Conservation (phyloP, 257 asterid species). For the Petunia secreta region DNA sequence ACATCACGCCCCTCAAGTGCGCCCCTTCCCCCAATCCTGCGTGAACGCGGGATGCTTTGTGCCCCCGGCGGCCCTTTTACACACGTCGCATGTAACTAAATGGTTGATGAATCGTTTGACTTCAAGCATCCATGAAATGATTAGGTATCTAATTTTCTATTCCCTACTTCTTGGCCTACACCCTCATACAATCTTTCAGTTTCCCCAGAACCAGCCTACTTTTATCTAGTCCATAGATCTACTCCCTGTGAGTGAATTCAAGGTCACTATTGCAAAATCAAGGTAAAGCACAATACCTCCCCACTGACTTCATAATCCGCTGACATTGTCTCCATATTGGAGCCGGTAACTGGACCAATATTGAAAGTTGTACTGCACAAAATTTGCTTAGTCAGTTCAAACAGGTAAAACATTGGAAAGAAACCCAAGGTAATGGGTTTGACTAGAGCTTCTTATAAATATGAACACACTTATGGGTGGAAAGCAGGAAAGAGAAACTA, state of each 20-base stretch:
- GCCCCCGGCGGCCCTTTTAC: too few species aligned
- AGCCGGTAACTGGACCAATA: constrained; percentile 67
- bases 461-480: not conserved
- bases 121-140: not conserved
- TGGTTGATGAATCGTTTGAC: constrained; percentile 9
- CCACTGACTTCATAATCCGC: constrained; percentile 78
- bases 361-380: constrained; percentile 75
- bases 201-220: constrained; percentile 6
- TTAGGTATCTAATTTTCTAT: not conserved
- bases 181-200: constrained; percentile 8
- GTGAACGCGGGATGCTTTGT: too few species aligned
- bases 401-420: constrained; percentile 15
- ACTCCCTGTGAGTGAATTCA: not conserved
- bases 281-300: constrained; percentile 61
- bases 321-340: constrained; percentile 45
- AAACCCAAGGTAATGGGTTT: constrained; percentile 10
- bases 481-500: not conserved
- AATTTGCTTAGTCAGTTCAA: constrained; percentile 28
- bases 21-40: too few species aligned
- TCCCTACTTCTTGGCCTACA: constrained; percentile 13
- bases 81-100: not conserved
- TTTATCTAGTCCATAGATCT: not conserved
- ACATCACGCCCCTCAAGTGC: too few species aligned
- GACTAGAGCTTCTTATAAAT: not conserved
- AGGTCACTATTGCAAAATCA: constrained; percentile 15